Percentiles rank a stretch among this genome's conserved stretches.
Evolutionary conservation across 495 filamentous ascomycete species (phyloP).

Genomic region (Talaromyces stipitatus): DNA sequence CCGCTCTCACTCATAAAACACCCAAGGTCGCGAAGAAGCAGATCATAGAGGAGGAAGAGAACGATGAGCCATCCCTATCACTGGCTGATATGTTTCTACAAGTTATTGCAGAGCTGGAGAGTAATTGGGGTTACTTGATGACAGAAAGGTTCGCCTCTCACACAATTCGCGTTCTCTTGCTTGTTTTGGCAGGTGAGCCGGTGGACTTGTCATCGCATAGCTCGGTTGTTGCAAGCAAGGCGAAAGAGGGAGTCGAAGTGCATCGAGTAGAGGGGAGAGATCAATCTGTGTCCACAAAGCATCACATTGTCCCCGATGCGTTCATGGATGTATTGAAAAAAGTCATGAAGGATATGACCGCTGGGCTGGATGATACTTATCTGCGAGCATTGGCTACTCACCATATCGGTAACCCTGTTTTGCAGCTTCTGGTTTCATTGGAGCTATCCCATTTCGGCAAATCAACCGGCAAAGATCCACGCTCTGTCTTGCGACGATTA

Average conservation of each 20-base stretch:
- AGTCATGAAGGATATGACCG: conserved; percentile 65
- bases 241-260: conserved; percentile 72
- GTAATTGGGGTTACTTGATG: conserved; percentile 73
- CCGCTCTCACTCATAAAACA: conserved; percentile 59
- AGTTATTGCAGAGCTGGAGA: conserved; percentile 75
- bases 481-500: conserved; percentile 52
- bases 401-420: conserved; percentile 77
- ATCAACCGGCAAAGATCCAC: conserved; percentile 50
- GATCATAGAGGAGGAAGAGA: conserved; percentile 24
- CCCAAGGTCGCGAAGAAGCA: conserved; percentile 35
- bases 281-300: conserved; percentile 22
- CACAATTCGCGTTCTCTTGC: conserved; percentile 71
- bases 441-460: conserved; percentile 67
- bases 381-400: conserved; percentile 77
- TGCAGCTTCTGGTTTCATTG: conserved; percentile 79
- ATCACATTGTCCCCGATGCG: conserved; percentile 61
- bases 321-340: conserved; percentile 71
- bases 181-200: conserved; percentile 78
- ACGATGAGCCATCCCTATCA: conserved; percentile 37
- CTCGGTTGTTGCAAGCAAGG: conserved; percentile 73
- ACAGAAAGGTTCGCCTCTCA: conserved; percentile 89
- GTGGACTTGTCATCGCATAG: conserved; percentile 55
- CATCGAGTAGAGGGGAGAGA: conserved; percentile 24
- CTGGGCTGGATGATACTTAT: conserved; percentile 61
- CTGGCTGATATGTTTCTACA: conserved; percentile 82